Conservation (phyloP, 345 rosid genomes). For the Erucastrum elatum region DNA sequence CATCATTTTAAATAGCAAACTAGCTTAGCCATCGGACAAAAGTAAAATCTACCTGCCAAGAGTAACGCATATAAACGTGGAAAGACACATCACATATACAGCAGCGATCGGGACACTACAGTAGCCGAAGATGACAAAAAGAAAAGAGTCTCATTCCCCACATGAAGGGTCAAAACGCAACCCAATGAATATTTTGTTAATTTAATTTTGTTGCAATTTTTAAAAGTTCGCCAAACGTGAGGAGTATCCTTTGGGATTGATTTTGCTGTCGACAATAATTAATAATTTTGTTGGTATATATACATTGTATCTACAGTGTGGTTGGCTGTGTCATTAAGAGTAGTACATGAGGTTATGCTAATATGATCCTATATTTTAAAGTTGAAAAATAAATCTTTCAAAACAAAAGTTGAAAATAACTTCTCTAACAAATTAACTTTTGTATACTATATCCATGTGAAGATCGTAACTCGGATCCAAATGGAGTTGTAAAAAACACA, state of each 20-base stretch:
- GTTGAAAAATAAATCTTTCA: not conserved
- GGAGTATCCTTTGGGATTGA: constrained; percentile 25
- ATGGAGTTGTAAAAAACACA: constrained; percentile 5
- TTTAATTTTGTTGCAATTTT: not conserved
- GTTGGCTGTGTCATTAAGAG: constrained; percentile 24
- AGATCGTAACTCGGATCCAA: not conserved
- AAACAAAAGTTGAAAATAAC: not conserved
- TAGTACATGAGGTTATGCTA: not conserved
- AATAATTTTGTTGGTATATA: constrained; percentile 27
- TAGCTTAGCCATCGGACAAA: not conserved
- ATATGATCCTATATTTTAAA: not conserved
- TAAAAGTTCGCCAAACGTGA: constrained; percentile 26
- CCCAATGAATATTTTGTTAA: not conserved
- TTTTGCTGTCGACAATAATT: constrained; percentile 38
- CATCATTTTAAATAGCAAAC: not conserved
- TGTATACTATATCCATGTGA: not conserved
- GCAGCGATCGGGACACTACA: constrained; percentile 25
- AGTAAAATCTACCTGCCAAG: not conserved
- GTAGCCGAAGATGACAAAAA: constrained; percentile 11
- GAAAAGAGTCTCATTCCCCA: constrained; percentile 21
- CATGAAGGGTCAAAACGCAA: constrained; percentile 36
- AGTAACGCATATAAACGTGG: constrained; percentile 12
- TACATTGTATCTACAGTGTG: constrained; percentile 32
- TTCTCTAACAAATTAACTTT: not conserved
- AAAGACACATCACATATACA: constrained; percentile 1